Base-by-base conservation (phyloP, 495 filamentous ascomycete genomes). In the Lasiosphaeris hirsuta region DNA sequence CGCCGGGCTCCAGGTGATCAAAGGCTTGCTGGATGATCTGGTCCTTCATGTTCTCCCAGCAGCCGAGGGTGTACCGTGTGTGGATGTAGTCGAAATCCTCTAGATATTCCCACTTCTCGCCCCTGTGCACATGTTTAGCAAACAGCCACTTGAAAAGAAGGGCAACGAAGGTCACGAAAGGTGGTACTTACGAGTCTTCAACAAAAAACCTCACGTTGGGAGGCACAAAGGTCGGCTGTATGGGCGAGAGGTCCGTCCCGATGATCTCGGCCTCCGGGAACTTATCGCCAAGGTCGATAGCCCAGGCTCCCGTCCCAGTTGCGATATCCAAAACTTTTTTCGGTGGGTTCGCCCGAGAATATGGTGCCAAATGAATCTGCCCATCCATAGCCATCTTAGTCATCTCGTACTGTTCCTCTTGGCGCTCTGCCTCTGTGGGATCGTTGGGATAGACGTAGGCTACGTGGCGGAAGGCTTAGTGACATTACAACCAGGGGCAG, bases 301-400 rank as follows among this genome's bases (percentile, higher is more conserved):
- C 76, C 80, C 81, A 84, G n/a, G 42, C 50, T 8, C 77, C 77
- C 2, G 74, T 89, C 3, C 88, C 88, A 8, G 86, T 89, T 7
- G 84, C 87, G 13, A 90, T 78, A 62, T 90, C 88, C 1, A 92
- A 76, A 13, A 90, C 81, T 30, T 72, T 69, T 37, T 74, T 63
- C 0, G 85, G 83, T 9, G 81, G 67, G n/a, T 63, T 51, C 0
- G 84, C 37, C 7, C 42, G 38, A 4, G 65, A 60, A 35, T 67
- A 75, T 1, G 87, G 87, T 0, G 86, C 79, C 59, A 86, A 76
- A 66, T 82, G 83, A 15, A 84, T 67, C 35, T 73, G 74, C 13
- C 70, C 76, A 10, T 76, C 67, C 60, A 82, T 80, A 46, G 81
- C 58, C 48, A 81, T 49, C 46, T 81, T 84, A 62, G 83, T 69